Conservation (phyloP, 805 yeast genomes). For the Teunomyces cretensis region DNA sequence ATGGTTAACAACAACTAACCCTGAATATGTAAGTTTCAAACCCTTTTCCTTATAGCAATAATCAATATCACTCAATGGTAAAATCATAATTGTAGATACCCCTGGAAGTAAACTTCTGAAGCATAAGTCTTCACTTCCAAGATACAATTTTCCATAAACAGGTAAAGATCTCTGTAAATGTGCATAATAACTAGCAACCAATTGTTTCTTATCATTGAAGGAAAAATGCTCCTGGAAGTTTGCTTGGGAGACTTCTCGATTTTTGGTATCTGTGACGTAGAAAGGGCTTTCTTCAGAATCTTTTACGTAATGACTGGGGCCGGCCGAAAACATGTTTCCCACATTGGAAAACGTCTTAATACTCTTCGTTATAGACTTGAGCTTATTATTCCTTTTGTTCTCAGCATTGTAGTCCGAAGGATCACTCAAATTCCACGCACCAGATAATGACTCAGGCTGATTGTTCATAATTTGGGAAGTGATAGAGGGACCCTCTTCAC, state of each 20-base stretch:
- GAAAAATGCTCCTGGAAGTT: slow-evolving; percentile 69
- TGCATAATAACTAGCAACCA: slow-evolving; percentile 69
- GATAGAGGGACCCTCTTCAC: neutral
- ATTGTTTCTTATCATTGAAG: slow-evolving; percentile 46
- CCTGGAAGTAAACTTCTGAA: slow-evolving; percentile 81
- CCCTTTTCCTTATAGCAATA: slow-evolving; percentile 68
- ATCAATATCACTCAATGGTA: slow-evolving; percentile 76
- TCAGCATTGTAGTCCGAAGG: slow-evolving; percentile 20
- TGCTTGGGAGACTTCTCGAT: slow-evolving; percentile 47
- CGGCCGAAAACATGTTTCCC: slow-evolving; percentile 52
- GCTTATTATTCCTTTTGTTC: slow-evolving; percentile 13
- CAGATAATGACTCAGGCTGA: slow-evolving; percentile 7
- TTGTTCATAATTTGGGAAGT: neutral
- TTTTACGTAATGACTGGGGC: slow-evolving; percentile 61
- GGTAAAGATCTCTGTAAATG: slow-evolving; percentile 73
- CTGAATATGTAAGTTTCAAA: slow-evolving; percentile 64
- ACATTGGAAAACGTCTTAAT: slow-evolving; percentile 31
- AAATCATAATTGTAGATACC: slow-evolving; percentile 71
- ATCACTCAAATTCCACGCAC: slow-evolving; percentile 26
- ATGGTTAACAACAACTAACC: slow-evolving; percentile 64
- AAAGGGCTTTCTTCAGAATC: slow-evolving; percentile 44
- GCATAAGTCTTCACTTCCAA: slow-evolving; percentile 70
- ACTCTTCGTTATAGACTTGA: slow-evolving; percentile 22
- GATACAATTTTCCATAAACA: slow-evolving; percentile 76
- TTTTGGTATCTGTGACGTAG: slow-evolving; percentile 45